Percentiles rank a stretch among this genome's conserved stretches.
These are phyloP conservation scores for Phytophthora pistaciae DNA, from an alignment of 352 stramenopile genomes.

Conservation along the genomic window DNA sequence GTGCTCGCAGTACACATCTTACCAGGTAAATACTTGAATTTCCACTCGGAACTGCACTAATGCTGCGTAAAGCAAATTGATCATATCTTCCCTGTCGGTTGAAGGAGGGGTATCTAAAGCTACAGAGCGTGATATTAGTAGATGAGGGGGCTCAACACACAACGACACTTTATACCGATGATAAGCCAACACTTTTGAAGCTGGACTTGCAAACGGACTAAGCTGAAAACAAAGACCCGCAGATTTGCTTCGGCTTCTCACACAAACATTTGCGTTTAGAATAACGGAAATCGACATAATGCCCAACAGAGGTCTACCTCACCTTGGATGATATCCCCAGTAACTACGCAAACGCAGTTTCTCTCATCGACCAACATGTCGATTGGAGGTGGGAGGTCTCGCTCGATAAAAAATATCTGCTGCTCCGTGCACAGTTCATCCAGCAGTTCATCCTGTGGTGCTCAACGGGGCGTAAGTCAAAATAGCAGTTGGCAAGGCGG, in stretches of 20 bases:
- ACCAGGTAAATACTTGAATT: conserved; percentile 64
- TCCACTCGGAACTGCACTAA: conserved; percentile 67
- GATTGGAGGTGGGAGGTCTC: conserved; percentile 60
- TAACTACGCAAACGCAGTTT: conserved; percentile 63
- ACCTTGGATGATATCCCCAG: conserved; percentile 53
- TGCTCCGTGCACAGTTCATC: conserved; percentile 71
- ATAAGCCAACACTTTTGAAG: conserved; percentile 71
- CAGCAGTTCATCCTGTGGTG: conserved; percentile 62
- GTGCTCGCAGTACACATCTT: background rate
- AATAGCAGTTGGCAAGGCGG: conserved; percentile 2
- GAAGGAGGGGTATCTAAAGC: background rate
- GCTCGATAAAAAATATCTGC: conserved; percentile 64
- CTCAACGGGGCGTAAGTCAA: conserved; percentile 4
- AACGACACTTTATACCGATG: conserved; percentile 46
- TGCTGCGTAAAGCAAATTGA: conserved; percentile 59
- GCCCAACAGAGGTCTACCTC: background rate
- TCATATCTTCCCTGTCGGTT: conserved; percentile 13
- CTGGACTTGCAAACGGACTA: conserved; percentile 67
- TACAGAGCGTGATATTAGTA: conserved; percentile 4
- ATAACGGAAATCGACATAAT: background rate
- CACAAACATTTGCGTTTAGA: conserved; percentile 2
- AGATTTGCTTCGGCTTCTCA: conserved; percentile 48
- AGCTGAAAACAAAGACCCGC: conserved; percentile 63
- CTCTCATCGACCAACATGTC: conserved; percentile 76
- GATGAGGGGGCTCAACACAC: background rate